Evolutionary conservation across 169 alveolate genomes (phyloP), one percentile per base, ranked within the genome.

Genomic region (Miamiensis avidus): DNA sequence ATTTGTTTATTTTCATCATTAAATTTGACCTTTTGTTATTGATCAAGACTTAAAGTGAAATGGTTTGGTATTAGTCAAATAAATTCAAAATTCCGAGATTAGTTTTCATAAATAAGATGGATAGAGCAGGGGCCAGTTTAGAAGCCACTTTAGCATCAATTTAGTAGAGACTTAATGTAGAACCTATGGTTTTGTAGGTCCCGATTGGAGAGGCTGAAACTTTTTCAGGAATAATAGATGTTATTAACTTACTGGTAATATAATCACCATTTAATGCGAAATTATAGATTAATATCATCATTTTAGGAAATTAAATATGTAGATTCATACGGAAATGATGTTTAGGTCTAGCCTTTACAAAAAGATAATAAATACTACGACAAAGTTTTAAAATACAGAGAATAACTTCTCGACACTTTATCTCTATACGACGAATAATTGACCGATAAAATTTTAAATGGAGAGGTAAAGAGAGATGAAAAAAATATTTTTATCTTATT

Each of bases 41-140:
- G 27, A 79, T 34, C 0, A 97, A 98, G 96, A 98, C 99, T 20
- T 98, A 98, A 92, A 93, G 98, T 11, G 98, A 98, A 84, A 97
- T 99, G 26, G 99, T 97, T 0, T 98, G 99, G 99, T 78, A 96
- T 34, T 98, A 98, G 85, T 98, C 99, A 6, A 95, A 97, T 82
- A 96, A 92, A 85, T 97, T 92, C 77, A 91, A 86, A 25, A 95
- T 97, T 31, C 99, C 99, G 27, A 89, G 99, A 74, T 91, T 98
- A 31, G 98, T 98, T 64, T 98, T 95, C 78, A 89, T 98, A 20
- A 98, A 98, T 86, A 98, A 98, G 89, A 95, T 98, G 97, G 99
- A 98, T 89, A 96, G 99, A 76, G 89, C 92, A 11, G 99, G 99
- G 25, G 98, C 99, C 0, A 89, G 91, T 83, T 92, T 97, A 84